These are phyloP conservation scores for Lactarius hatsudake DNA, from an alignment of 768 basidiomycete species.

Conservation along the genomic window DNA sequence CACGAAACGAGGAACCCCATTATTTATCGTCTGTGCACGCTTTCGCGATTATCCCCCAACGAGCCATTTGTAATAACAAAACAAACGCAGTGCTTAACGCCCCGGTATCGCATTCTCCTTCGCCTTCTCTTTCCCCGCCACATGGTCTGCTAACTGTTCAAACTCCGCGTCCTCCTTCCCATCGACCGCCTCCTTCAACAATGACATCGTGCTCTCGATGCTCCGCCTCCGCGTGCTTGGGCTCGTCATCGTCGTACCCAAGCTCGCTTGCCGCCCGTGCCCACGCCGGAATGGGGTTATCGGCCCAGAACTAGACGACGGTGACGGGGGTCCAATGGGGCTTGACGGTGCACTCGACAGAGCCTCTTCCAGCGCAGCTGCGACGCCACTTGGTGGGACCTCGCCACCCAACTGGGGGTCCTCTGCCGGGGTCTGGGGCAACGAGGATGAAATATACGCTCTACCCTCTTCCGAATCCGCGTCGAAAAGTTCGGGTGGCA, in stretches of 20 bases:
- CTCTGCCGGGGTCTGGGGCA: constrained; percentile 58
- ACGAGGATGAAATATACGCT: constrained; percentile 47
- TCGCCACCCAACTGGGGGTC: constrained; percentile 30
- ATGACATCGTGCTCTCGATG: constrained; percentile 91
- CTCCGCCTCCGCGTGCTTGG: constrained; percentile 90
- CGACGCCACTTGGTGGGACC: constrained; percentile 34
- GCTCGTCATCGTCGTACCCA: constrained; percentile 94
- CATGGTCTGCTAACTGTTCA: constrained; percentile 31
- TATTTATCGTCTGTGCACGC: neutral
- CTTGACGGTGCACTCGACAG: constrained; percentile 29
- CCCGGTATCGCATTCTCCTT: constrained; percentile 26
- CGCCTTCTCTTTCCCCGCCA: constrained; percentile 22
- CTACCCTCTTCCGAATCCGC: constrained; percentile 68
- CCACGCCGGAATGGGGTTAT: constrained; percentile 60
- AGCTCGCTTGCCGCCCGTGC: constrained; percentile 72
- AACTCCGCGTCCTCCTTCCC: constrained; percentile 50
- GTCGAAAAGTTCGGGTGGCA: constrained; percentile 95
- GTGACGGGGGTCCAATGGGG: constrained; percentile 30
- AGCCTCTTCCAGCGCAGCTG: constrained; percentile 35
- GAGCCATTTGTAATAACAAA: constrained; percentile 1
- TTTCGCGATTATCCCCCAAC: neutral
- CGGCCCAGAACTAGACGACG: constrained; percentile 30
- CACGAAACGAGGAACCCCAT: neutral
- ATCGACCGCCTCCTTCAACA: constrained; percentile 92
- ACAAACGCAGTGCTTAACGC: constrained; percentile 14